A percentile compares a stretch with the other conserved stretches of the same genome.
phyloP scores from a whole-genome alignment of 2,329 filamentous ascomycete species.

The Neofusicoccum laricinum region DNA sequence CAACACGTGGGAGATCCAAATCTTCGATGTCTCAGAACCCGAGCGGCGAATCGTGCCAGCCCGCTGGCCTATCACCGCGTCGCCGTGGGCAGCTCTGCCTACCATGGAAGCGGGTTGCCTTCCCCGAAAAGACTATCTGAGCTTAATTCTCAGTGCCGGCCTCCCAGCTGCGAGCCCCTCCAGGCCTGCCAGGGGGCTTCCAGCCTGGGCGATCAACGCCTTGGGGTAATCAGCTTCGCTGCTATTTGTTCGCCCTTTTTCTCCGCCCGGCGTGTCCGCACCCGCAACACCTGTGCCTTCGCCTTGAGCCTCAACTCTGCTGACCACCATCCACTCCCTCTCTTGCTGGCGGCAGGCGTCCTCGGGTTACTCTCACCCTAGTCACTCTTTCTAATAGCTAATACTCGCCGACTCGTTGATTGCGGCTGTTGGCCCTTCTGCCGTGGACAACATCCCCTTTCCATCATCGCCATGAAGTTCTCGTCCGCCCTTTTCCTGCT shows the following conservation, averaged over 20 bases:
- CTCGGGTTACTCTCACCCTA: conserved; percentile 5
- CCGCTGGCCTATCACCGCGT: neutral
- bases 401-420: neutral
- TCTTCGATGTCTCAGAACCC: neutral
- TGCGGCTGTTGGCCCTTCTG: neutral
- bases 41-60: neutral
- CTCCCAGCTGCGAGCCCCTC: neutral
- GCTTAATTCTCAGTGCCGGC: neutral
- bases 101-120: neutral
- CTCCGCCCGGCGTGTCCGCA: neutral
- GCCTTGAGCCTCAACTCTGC: conserved; percentile 8
- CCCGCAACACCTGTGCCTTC: neutral
- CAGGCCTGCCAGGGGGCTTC: neutral
- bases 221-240: conserved; percentile 2
- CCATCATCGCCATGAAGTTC: conserved; percentile 21
- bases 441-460: neutral
- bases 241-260: conserved; percentile 11
- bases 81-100: neutral
- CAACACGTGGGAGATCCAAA: conserved; percentile 10
- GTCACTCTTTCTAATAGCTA: conserved; percentile 12
- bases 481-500: conserved; percentile 18
- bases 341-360: conserved; percentile 5
- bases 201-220: neutral
- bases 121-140: neutral
- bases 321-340: conserved; percentile 14